A percentile compares a stretch with the other conserved stretches of the same genome.
Conservation (phyloP, 202 grass and related monocot species). For the Setaria viridis region DNA sequence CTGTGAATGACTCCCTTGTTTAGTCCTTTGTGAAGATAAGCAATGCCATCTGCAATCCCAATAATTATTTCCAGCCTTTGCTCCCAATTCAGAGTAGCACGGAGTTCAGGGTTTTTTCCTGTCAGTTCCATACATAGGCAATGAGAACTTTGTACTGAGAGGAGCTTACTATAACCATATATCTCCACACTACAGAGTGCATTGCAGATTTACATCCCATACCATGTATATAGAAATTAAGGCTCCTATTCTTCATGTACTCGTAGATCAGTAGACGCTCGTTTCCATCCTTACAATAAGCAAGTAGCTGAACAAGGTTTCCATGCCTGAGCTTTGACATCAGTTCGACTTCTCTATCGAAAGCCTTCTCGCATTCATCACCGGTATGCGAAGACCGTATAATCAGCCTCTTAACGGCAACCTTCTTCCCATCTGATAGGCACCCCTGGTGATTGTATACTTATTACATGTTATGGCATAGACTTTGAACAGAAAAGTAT, state of each 20-base stretch:
- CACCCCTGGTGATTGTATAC: neutral
- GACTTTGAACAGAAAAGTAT: neutral
- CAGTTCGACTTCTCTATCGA: constrained; percentile 5
- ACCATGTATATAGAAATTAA: constrained; percentile 29
- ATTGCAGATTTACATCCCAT: neutral
- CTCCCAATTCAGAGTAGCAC: neutral
- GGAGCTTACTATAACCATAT: neutral
- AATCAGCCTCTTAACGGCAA: constrained; percentile 18
- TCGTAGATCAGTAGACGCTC: constrained; percentile 24
- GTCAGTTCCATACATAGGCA: neutral
- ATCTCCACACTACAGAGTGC: neutral
- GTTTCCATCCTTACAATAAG: neutral
- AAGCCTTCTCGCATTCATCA: neutral
- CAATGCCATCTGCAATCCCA: constrained; percentile 7
- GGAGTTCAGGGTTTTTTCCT: neutral
- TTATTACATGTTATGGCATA: neutral
- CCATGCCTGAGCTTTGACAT: constrained; percentile 1
- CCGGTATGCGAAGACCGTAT: neutral
- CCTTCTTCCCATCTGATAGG: neutral
- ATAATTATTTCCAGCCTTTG: neutral
- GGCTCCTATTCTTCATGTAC: constrained; percentile 12
- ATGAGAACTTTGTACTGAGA: neutral
- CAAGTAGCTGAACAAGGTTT: constrained; percentile 16
- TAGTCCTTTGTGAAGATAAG: constrained; percentile 4
- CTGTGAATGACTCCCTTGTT: neutral